Evolutionary conservation across 352 stramenopile genomes (phyloP), one percentile per base, ranked within the genome.

Genomic region (Globisporangium sylvaticum): DNA sequence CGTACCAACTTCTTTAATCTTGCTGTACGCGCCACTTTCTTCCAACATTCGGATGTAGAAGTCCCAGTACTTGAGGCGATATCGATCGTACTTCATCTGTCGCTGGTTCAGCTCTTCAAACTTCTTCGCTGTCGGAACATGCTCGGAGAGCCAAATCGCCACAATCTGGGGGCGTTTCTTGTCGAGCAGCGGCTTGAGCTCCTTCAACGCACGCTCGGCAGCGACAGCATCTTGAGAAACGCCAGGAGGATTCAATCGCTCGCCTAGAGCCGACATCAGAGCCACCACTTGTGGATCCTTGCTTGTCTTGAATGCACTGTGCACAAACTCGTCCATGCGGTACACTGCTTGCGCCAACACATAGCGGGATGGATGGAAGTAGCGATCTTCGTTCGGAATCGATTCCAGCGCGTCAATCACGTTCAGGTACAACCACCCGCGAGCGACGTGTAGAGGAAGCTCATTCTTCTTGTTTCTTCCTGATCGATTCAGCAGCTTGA

Each of bases 61-160:
- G 4, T 71, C 58, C 72, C 81, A 88, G 60, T 95, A 95, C 62
- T 93, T 93, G n/a, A 95, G 72, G 0, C 87, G 81, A 27, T 78
- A 87, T n/a, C 68, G 59, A 1, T 93, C 84, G 55, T 89, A 93
- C 74, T 93, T 93, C 69, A 90, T 81, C 68, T 93, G 84, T 10
- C 84, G 81, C 62, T 93, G 84, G 65, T 93, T 93, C 32, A 93
- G 70, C 56, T 90, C 84, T 54, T 93, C 84, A 66, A 91, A 93
- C 61, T 88, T 90, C 65, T 93, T 93, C 7, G 76, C 73, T 1
- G 57, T 71, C 7, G 84, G 78, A 14, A 93, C 83, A 53, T 89
- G 81, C 71, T 93, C 83, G 0, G 81, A 87, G 25, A 93, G 76
- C 84, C 83, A 93, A 55, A 93, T 90, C 46, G 83, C 77, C 6